Conservation (phyloP, 1,139 yeast species). For the Geotrichum candidum region DNA sequence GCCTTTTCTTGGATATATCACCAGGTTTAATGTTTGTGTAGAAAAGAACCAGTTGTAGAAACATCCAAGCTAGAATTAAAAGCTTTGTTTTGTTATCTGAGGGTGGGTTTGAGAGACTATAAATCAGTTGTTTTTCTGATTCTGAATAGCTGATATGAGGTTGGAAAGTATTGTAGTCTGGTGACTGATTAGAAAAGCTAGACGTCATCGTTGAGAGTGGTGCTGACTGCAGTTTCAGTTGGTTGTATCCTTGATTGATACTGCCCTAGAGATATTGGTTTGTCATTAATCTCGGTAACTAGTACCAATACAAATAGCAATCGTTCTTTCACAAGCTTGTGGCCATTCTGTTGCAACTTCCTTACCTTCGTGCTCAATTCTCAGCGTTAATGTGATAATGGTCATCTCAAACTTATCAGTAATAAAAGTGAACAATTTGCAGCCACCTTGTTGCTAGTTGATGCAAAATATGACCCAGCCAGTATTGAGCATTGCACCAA, state of each 20-base stretch:
- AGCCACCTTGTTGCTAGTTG: slow-evolving; percentile 54
- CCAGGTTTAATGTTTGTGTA: slow-evolving; percentile 44
- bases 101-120: slow-evolving; percentile 19
- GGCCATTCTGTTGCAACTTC: slow-evolving; percentile 61
- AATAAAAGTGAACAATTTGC: slow-evolving; percentile 60
- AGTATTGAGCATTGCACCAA: slow-evolving; percentile 32
- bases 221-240: not conserved
- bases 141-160: not conserved
- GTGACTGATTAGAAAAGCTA: not conserved
- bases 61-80: slow-evolving; percentile 80
- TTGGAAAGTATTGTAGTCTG: not conserved
- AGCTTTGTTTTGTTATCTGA: slow-evolving; percentile 48
- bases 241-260: slow-evolving; percentile 34
- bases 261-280: slow-evolving; percentile 56
- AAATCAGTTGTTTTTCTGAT: not conserved
- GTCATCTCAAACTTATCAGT: slow-evolving; percentile 71
- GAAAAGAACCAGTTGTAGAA: slow-evolving; percentile 66
- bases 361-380: slow-evolving; percentile 74
- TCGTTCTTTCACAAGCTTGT: slow-evolving; percentile 62
- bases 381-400: slow-evolving; percentile 62
- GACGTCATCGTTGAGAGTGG: not conserved
- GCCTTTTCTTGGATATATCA: not conserved
- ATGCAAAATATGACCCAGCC: slow-evolving; percentile 30
- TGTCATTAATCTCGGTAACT: slow-evolving; percentile 32
- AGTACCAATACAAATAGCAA: slow-evolving; percentile 66